phyloP scores from a whole-genome alignment of 75 land plant species.

The Pinus taeda region DNA sequence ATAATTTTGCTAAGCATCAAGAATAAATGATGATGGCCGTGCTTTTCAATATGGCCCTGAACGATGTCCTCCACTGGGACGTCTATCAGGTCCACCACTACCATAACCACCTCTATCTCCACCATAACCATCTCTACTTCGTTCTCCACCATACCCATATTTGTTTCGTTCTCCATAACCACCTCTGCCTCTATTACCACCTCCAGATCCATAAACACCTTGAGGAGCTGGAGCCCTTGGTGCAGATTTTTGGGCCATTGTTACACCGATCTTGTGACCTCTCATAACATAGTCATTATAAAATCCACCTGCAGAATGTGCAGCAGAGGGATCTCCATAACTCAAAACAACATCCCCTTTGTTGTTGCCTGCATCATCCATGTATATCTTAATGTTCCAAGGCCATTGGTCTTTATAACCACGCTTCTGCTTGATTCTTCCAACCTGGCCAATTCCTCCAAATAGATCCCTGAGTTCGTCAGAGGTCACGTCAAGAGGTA shows the following conservation, averaged over 20 bases:
- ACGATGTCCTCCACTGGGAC: constrained; percentile 76
- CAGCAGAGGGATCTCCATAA: constrained; percentile 97
- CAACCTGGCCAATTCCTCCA: constrained; percentile 99
- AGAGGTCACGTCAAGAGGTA: constrained; percentile 85
- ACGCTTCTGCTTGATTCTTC: constrained; percentile 92
- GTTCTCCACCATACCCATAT: constrained; percentile 20
- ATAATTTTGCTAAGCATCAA: background rate
- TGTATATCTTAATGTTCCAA: constrained; percentile 91
- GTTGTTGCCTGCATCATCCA: constrained; percentile 80
- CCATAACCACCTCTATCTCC: constrained; percentile 56
- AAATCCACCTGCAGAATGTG: constrained; percentile 98
- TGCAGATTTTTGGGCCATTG: constrained; percentile 97
- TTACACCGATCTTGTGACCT: constrained; percentile 83
- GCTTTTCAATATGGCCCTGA: constrained; percentile 73
- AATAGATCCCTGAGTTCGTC: constrained; percentile 89
- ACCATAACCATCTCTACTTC: constrained; percentile 24
- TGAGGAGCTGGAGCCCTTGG: constrained; percentile 58
- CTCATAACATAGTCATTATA: constrained; percentile 83
- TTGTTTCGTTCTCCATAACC: constrained; percentile 3
- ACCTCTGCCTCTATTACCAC: constrained; percentile 5
- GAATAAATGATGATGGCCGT: background rate
- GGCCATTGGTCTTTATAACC: constrained; percentile 99
- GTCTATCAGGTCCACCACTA: constrained; percentile 81
- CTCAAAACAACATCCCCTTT: constrained; percentile 91
- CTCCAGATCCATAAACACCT: constrained; percentile 43